These are phyloP conservation scores for Globisporangium heterothallicum DNA, from an alignment of 352 stramenopile species.

Conservation along the genomic window DNA sequence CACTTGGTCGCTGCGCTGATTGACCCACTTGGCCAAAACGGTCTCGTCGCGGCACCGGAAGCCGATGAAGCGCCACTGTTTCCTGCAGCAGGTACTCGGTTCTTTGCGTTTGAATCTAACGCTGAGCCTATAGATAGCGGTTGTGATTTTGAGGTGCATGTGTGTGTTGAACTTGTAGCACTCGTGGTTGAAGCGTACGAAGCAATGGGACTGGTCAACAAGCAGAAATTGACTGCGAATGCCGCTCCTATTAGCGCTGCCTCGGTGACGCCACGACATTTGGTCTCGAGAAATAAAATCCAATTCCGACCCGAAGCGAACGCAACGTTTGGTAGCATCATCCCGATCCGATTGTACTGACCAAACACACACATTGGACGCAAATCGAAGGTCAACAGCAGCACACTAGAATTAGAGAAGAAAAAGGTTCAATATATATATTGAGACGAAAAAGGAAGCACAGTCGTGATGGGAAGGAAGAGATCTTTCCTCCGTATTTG, in stretches of 20 bases:
- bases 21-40: slow-evolving; percentile 20
- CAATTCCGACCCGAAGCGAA: slow-evolving; percentile 34
- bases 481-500: too few relatives aligned
- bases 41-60: neutral
- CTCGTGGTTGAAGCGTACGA: slow-evolving; percentile 68
- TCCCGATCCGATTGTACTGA: slow-evolving; percentile 71
- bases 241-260: slow-evolving; percentile 23
- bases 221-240: slow-evolving; percentile 24
- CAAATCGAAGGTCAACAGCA: neutral
- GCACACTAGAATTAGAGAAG: neutral
- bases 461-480: too few relatives aligned
- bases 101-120: neutral
- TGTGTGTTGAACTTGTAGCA: slow-evolving; percentile 22
- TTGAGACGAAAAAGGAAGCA: neutral
- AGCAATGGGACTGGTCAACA: slow-evolving; percentile 53
- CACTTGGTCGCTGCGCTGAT: slow-evolving; percentile 47
- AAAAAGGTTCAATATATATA: neutral
- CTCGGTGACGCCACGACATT: slow-evolving; percentile 43
- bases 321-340: slow-evolving; percentile 37
- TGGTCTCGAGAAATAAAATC: slow-evolving; percentile 27
- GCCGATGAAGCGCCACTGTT: slow-evolving; percentile 22
- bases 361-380: too few relatives aligned
- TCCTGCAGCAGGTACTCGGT: slow-evolving; percentile 33
- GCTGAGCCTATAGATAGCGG: neutral
- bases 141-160: neutral